Base-by-base conservation (phyloP, 2,329 filamentous ascomycete species). In the Clarireedia sp. region DNA sequence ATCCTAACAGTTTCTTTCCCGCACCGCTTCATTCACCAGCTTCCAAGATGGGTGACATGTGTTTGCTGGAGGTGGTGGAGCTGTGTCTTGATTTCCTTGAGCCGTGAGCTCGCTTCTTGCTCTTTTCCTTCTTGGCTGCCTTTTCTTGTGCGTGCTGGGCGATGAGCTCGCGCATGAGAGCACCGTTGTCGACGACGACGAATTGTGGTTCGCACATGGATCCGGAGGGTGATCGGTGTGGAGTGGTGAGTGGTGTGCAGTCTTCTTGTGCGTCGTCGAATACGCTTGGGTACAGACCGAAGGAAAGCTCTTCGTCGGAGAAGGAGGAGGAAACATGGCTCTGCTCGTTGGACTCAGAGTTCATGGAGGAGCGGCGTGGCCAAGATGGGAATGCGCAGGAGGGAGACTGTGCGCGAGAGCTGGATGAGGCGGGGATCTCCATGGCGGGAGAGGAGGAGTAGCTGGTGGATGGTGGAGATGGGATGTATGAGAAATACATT, bases 41-140 rank as follows among this genome's bases (percentile, higher is more conserved):
- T 71, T 84, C 81, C 62, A 73, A 66, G 66, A 83, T 83, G 57
- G 79, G 75, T 51, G 78, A 73, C 73, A 84, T 81, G 68, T 77
- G 79, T 73, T 79, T 82, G 67, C 72, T 72, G 33, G 67, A 66
- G 60, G 69, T 66, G 48, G 62, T 62, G 10, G 51, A 47, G 33
- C 60, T 62, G 46, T 64, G 60, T 52, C 63, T 60, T 43, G 66
- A 65, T 52, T 66, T 67, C 56, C 58, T 62, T 1, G 68, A 67
- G 59, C 68, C 70, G 60, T 66, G 63, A 17, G 59, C 60, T 29
- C 58, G 61, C 45, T 45, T 56, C 26, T 59, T 59, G 23, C 36
- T 47, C 37, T 61, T 57, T 26, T 63, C 59, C 56, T 58, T 64
- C 59, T 64, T 64, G 24, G 63, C 61, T 51, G 66, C 67, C 56